Base-by-base conservation (phyloP, 2,329 filamentous ascomycete species). In the Karstenula rhodostoma region DNA sequence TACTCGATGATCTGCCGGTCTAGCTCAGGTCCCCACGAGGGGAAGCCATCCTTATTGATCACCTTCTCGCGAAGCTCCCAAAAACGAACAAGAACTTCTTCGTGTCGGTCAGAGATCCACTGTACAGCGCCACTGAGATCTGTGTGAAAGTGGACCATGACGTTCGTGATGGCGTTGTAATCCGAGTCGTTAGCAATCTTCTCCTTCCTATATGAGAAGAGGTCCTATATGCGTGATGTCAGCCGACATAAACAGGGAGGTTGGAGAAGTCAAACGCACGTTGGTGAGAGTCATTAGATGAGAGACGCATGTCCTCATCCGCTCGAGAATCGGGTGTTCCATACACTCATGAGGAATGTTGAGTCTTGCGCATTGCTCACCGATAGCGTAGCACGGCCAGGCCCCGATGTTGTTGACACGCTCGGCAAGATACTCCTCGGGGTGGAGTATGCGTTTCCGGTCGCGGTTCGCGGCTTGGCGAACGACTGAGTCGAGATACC, bases 111-210 rank as follows among this genome's bases (percentile, higher is more conserved):
- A 46, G 43, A 46, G 43, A 46, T 25, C 43, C 43, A 46, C 43
- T 46, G 43, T 46, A 46, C 43, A 46, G 43, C 43, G 19, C 43
- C 19, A 23, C 19, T 46, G 19, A 46, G 43, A 23, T 46, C 43
- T 46, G 19, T 19, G 43, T 23, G 43, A 46, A 46, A 46, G 43
- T 46, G 43, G 43, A 23, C 19, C 43, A 46, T 46, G 19, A 46
- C 43, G 43, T n/a, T 46, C 43, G 43, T 46, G 43, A 46, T 46
- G 43, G 43, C 43, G 43, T 46, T 46, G 43, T 46, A 46, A 23
- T 46, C 43, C 43, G 43, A 46, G 43, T 46, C 43, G 19, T 46
- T 46, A 19, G 17, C 43, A 46, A 46, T 46, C 23, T 46, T 46
- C 43, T 46, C 43, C 19, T 46, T 46, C 43, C 43, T 46, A 46